Base-by-base conservation (phyloP, 257 asterid genomes). In the Primulina eburnea region DNA sequence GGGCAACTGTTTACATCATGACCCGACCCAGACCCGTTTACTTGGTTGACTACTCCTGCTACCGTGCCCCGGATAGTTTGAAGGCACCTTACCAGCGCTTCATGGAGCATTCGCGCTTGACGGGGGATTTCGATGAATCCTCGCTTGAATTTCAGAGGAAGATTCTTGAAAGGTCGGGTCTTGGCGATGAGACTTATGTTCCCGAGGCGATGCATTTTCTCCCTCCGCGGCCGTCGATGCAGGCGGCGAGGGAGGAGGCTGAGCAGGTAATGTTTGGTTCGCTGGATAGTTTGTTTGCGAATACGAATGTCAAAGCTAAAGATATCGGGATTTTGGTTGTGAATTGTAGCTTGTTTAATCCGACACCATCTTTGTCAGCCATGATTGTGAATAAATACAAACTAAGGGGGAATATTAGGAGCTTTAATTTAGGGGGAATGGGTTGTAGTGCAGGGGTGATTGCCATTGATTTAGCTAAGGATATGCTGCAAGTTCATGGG, bases 381-480 rank as follows among this genome's bases (percentile, higher is more conserved):
- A 82, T 80, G 80, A 80, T 87, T 58, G 89, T 87, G 62, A 85
- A 87, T 35, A 83, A 76, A 73, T 87, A 83, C 74, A 87, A 81
- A 66, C 68, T 87, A 71, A 76, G 89, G 62, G 84, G 90, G 5
- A 80, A 87, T 38, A 79, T 85, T 59, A 74, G 68, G 81, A 87
- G 78, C 67, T 87, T 83, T 62, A 87, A 80, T 59, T 47, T 87
- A 9, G 90, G 93, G 32, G 94, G 94, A 8, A 87, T 87, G 94
- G 94, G 94, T 2, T 87, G 94, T 79, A 85, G 94, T 68, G 94
- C 94, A 35, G 94, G 90, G 5, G 86, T 87, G 0, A 83, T 87
- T 28, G 86, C 89, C 0, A 29, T 87, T 55, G 90, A 87, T 66
- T 78, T 87, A 12, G 90, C 90, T 0, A 85, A 80, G 80, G 90